Evolutionary conservation across 176 grass and related monocot species (phyloP).

Genomic region (Avena eriantha): DNA sequence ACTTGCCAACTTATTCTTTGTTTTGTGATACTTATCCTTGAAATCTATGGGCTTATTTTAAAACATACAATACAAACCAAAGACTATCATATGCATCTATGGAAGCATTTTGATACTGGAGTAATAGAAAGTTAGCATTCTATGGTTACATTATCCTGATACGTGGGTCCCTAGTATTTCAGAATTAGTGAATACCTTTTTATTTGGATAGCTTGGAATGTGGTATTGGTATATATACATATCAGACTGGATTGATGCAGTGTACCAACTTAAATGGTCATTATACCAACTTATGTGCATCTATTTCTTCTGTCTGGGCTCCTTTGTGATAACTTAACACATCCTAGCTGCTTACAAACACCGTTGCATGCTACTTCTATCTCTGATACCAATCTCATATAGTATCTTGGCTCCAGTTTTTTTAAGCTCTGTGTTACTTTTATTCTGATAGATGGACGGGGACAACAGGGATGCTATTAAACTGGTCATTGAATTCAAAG

Average conservation of each 20-base stretch:
- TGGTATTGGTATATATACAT: background rate
- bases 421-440: constrained; percentile 28
- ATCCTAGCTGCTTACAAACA: constrained; percentile 28
- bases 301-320: background rate
- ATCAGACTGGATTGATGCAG: background rate
- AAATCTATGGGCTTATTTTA: background rate
- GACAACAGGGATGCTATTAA: constrained; percentile 72
- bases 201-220: constrained; percentile 28
- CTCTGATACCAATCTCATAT: background rate
- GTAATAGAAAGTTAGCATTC: background rate
- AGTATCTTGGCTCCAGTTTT: background rate
- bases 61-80: background rate
- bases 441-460: constrained; percentile 74
- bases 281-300: background rate
- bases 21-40: constrained; percentile 1
- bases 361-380: background rate
- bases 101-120: constrained; percentile 38
- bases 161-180: background rate
- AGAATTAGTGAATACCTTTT: background rate
- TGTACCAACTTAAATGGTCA: background rate
- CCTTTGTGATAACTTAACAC: background rate
- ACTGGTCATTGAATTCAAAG: constrained; percentile 87
- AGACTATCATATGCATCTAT: background rate
- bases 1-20: background rate
- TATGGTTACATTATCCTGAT: background rate